Evolutionary conservation across 805 yeast genomes (phyloP).

Genomic region (Komagataella phaffii): DNA sequence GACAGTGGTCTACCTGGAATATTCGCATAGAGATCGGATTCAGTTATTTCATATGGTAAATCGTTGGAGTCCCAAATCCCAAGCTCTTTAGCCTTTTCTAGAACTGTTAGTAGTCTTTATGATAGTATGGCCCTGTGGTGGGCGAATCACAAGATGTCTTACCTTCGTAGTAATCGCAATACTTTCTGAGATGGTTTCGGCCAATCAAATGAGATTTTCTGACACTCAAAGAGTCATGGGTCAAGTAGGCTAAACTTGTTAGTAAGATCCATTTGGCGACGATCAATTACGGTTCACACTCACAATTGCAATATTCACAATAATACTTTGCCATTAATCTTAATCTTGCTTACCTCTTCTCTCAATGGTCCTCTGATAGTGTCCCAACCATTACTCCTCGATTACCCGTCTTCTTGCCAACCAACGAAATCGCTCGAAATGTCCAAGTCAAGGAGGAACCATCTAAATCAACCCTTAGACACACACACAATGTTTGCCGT

Average conservation of each 20-base stretch:
- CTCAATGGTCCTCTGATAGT: not conserved
- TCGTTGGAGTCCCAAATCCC: constrained; percentile 10
- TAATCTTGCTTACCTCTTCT: not conserved
- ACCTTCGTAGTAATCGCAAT: constrained; percentile 63
- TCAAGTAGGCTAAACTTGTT: constrained; percentile 37
- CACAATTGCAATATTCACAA: constrained; percentile 71
- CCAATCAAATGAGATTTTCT: constrained; percentile 71
- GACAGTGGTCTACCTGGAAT: constrained; percentile 19
- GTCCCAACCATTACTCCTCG: not conserved
- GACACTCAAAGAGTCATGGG: constrained; percentile 84
- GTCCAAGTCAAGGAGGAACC: not conserved
- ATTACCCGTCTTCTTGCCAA: not conserved
- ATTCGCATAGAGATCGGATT: constrained; percentile 19
- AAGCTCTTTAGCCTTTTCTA: constrained; percentile 10
- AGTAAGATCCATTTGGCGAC: not conserved
- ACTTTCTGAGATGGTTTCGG: constrained; percentile 56
- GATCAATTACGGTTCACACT: constrained; percentile 6
- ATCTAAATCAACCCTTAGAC: not conserved
- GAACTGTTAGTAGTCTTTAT: constrained; percentile 1
- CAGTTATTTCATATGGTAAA: constrained; percentile 21
- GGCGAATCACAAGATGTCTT: constrained; percentile 5
- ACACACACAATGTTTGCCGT: constrained; percentile 4
- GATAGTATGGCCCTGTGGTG: not conserved
- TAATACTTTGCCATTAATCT: constrained; percentile 51
- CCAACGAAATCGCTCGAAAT: not conserved